A percentile compares a stretch with the other conserved stretches of the same genome.
These are phyloP conservation scores for Hanseniaspora taiwanica DNA, from an alignment of 805 yeast species.

Conservation along the genomic window DNA sequence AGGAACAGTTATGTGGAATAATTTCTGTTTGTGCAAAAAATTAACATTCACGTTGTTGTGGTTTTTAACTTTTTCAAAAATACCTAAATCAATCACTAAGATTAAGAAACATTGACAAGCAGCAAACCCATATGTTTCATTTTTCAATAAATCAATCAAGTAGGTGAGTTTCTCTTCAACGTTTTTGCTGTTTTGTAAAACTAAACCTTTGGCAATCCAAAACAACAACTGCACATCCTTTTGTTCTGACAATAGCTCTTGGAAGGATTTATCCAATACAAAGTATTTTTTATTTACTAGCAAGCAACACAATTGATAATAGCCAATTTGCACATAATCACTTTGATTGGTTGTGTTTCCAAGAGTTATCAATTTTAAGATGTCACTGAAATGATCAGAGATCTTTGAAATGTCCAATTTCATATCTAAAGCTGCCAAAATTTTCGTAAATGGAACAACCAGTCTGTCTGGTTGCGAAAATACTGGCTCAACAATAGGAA, in stretches of 20 bases:
- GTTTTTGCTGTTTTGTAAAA: conserved; percentile 39
- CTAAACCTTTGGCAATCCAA: conserved; percentile 64
- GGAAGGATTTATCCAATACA: conserved; percentile 8
- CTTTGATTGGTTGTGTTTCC: not conserved
- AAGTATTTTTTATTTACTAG: conserved; percentile 43
- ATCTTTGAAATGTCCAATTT: not conserved
- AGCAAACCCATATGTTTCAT: conserved; percentile 21
- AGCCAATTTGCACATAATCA: conserved; percentile 23
- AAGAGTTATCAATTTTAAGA: conserved; percentile 1
- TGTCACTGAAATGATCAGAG: not conserved
- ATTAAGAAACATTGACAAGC: conserved; percentile 49
- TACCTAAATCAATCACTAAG: conserved; percentile 51
- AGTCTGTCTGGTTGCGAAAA: conserved; percentile 17
- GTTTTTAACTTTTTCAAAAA: conserved; percentile 37
- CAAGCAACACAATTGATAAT: conserved; percentile 42
- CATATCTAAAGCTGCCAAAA: conserved; percentile 35
- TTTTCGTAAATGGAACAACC: conserved; percentile 29
- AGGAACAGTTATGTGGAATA: conserved; percentile 51
- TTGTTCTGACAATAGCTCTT: conserved; percentile 18
- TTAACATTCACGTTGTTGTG: conserved; percentile 44
- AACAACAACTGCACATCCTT: conserved; percentile 33
- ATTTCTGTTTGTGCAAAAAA: conserved; percentile 65
- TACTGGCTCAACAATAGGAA: conserved; percentile 4
- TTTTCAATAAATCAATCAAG: conserved; percentile 26
- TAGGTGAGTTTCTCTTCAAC: conserved; percentile 24